A percentile compares a stretch with the other conserved stretches of the same genome.
Conservation (phyloP, 148 eudicot genomes). For the Diospyros lotus region DNA sequence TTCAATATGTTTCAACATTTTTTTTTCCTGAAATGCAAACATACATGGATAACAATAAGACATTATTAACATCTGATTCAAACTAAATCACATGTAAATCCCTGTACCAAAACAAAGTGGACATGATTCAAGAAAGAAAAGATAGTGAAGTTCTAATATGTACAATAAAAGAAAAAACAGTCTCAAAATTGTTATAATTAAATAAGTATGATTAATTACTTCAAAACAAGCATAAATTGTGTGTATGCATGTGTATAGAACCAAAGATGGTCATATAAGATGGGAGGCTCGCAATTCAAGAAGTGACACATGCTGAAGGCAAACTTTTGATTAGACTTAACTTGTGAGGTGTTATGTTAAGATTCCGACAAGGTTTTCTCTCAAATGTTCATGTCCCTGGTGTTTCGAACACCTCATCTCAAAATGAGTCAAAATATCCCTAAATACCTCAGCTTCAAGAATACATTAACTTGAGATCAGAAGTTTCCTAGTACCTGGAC, state of each 20-base stretch:
- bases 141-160: neutral
- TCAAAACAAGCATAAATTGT: neutral
- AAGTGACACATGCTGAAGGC: neutral
- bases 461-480: neutral
- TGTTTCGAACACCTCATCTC: neutral
- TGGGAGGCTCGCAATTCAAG: neutral
- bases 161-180: neutral
- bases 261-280: neutral
- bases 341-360: neutral
- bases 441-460: constrained; percentile 6
- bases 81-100: neutral
- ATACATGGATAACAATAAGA: neutral
- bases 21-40: neutral
- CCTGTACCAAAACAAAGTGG: neutral
- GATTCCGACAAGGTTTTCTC: constrained; percentile 7
- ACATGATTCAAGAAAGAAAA: neutral
- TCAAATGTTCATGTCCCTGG: constrained; percentile 1
- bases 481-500: neutral
- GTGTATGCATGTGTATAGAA: neutral
- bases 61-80: neutral
- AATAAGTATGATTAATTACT: neutral
- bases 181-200: neutral
- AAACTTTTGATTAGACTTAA: neutral
- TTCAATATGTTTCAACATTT: neutral
- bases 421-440: neutral